Conservation (phyloP, 768 basidiomycete species). For the Boletellus sp. region DNA sequence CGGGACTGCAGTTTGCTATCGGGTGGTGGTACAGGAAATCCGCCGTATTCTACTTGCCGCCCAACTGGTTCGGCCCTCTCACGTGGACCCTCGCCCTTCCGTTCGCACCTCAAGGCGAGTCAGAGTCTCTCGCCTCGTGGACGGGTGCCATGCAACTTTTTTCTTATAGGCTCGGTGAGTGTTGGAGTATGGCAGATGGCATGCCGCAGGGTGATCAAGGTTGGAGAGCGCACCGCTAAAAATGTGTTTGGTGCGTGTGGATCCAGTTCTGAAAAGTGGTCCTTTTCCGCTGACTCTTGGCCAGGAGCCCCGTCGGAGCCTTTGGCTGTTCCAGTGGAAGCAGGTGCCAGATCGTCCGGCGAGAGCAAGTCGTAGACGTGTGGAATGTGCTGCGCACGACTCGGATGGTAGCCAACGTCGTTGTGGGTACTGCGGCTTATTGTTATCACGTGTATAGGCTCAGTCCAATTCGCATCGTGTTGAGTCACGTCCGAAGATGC, state of each 20-base stretch:
- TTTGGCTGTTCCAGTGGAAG: conserved; percentile 14
- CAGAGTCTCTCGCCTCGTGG: background rate
- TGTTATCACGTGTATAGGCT: conserved; percentile 18
- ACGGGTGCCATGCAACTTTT: background rate
- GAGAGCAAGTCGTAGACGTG: conserved; percentile 20
- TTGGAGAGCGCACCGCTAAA: conserved; percentile 70
- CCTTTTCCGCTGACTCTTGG: background rate
- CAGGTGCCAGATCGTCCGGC: conserved; percentile 2
- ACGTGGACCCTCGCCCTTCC: conserved; percentile 88
- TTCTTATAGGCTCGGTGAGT: conserved; percentile 81
- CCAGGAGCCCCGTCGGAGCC: conserved; percentile 23
- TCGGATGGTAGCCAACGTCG: too few species aligned
- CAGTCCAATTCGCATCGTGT: background rate
- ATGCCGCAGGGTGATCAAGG: conserved; percentile 77
- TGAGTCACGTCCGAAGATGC: too few species aligned
- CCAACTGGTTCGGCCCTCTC: conserved; percentile 85
- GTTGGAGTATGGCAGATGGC: conserved; percentile 96
- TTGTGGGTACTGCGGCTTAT: conserved; percentile 10
- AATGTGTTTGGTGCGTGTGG: conserved; percentile 47
- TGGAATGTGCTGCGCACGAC: background rate
- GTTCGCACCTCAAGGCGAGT: conserved; percentile 81
- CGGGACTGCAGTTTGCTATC: conserved; percentile 76
- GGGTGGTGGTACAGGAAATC: conserved; percentile 89
- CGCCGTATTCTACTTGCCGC: conserved; percentile 92
- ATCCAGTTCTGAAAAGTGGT: too few species aligned